Conservation (phyloP, 75 land plant species). For the Ceratopteris richardii region DNA sequence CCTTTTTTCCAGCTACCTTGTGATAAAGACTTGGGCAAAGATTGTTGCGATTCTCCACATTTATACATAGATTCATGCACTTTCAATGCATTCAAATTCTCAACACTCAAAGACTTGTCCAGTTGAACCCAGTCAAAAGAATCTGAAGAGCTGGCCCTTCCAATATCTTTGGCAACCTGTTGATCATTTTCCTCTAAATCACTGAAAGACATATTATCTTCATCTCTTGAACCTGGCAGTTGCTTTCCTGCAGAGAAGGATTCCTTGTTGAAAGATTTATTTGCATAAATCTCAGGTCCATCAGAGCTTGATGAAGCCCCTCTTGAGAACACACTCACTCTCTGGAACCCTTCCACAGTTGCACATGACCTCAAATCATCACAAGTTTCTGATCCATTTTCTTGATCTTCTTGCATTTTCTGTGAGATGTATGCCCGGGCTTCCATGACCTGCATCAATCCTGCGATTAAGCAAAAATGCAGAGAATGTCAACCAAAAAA, state of each 20-base stretch:
- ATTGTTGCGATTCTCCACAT: background rate
- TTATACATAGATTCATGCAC: background rate
- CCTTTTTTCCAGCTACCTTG: slow-evolving; percentile 5
- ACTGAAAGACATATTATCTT: slow-evolving; percentile 36
- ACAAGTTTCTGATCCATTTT: too few species aligned
- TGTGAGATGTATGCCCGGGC: slow-evolving; percentile 25
- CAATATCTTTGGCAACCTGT: background rate
- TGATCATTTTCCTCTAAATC: slow-evolving; percentile 30
- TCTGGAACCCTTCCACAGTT: too few species aligned
- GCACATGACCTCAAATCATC: too few species aligned
- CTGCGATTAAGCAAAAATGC: background rate
- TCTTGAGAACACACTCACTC: too few species aligned
- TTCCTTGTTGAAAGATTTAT: too few species aligned
- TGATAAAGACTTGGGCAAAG: background rate
- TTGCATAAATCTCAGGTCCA: too few species aligned
- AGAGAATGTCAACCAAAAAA: background rate
- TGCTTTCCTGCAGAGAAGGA: background rate
- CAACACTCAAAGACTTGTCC: background rate
- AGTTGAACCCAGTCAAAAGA: background rate
- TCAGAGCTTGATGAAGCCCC: too few species aligned
- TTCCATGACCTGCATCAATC: slow-evolving; percentile 28
- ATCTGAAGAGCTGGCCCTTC: background rate
- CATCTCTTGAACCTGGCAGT: slow-evolving; percentile 10
- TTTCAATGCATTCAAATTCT: background rate
- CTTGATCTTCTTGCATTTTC: slow-evolving; percentile 10